Evolutionary conservation across 495 filamentous ascomycete genomes (phyloP), one percentile per base, ranked within the genome.

Genomic region (Talaromyces adpressus): DNA sequence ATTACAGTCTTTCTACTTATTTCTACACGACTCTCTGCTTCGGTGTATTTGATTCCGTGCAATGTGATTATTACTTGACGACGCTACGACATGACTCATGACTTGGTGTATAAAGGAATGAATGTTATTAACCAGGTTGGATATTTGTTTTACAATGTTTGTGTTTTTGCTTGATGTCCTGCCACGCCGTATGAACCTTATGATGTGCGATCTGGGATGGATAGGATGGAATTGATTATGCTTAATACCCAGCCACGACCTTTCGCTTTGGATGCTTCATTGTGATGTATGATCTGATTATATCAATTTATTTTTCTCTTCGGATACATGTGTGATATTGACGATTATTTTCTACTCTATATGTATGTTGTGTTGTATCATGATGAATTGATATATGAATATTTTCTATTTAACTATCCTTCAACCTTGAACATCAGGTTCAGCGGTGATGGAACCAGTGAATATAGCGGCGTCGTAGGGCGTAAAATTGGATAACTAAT

Each of bases 21-120:
- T 51, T 51, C 16, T 41, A 22, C 52, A 56, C 52, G 14, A 56
- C 52, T 56, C 27, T 22, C 27, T 56, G 52, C 52, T 56, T 56
- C 52, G 12, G 22, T 27, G 52, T 56, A 56, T 29, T 56, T 56
- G 20, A 56, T 56, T 56, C 16, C 23, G 22, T 56, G 52, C 52
- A 29, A 56, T 30, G 52, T 56, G 22, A 56, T 56, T 56, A 58
- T 58, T 58, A 34, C 56, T 36, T 58, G 29, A 58, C 29, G 56
- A 58, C 29, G 56, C 56, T 36, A 58, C 30, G 56, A 58, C 30
- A 58, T 36, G 56, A 58, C 23, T 58, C 27, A 58, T 36, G 56
- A 58, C 16, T 29, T 58, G 56, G 23, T 58, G 56, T 58, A 58
- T 36, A 32, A 58, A 58, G 27, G 56, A 20, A 25, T 56, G n/a